Conservation (phyloP, 371 early-diverging fungal species). For the Actinomortierella ambigua region DNA sequence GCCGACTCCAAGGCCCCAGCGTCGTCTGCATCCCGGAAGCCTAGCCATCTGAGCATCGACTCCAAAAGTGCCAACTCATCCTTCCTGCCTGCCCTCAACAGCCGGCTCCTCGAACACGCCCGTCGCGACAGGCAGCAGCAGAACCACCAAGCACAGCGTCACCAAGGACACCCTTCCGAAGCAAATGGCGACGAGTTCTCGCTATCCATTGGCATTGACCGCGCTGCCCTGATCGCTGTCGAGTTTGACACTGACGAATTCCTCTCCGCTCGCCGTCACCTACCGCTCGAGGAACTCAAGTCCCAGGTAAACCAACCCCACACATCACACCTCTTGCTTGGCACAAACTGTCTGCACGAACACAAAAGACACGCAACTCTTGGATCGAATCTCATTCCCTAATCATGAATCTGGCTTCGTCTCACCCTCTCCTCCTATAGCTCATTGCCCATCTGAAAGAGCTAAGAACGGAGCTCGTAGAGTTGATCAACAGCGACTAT, state of each 20-base stretch:
- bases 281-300: slow-evolving; percentile 71
- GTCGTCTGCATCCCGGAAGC: slow-evolving; percentile 9
- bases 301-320: slow-evolving; percentile 48
- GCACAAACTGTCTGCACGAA: too few relatives aligned
- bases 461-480: slow-evolving; percentile 77
- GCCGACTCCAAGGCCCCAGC: too few relatives aligned
- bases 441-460: slow-evolving; percentile 62
- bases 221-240: slow-evolving; percentile 53
- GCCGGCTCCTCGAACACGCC: slow-evolving; percentile 19
- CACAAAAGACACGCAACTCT: neutral
- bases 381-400: too few relatives aligned
- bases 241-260: slow-evolving; percentile 68
- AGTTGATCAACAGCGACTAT: slow-evolving; percentile 82
- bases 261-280: slow-evolving; percentile 67
- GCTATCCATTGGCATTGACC: slow-evolving; percentile 51
- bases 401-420: too few relatives aligned
- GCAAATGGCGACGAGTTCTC: slow-evolving; percentile 24
- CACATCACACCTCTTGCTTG: too few relatives aligned
- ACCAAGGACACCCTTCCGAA: slow-evolving; percentile 2
- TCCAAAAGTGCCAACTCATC: slow-evolving; percentile 29
- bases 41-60: slow-evolving; percentile 44
- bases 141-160: neutral
- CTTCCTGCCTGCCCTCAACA: slow-evolving; percentile 39
- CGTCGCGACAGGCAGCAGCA: slow-evolving; percentile 11
- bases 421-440: slow-evolving; percentile 4